A percentile compares a stretch with the other conserved stretches of the same genome.
Evolutionary conservation across 495 filamentous ascomycete genomes (phyloP).

Genomic region (Astrocystis sublimbata): DNA sequence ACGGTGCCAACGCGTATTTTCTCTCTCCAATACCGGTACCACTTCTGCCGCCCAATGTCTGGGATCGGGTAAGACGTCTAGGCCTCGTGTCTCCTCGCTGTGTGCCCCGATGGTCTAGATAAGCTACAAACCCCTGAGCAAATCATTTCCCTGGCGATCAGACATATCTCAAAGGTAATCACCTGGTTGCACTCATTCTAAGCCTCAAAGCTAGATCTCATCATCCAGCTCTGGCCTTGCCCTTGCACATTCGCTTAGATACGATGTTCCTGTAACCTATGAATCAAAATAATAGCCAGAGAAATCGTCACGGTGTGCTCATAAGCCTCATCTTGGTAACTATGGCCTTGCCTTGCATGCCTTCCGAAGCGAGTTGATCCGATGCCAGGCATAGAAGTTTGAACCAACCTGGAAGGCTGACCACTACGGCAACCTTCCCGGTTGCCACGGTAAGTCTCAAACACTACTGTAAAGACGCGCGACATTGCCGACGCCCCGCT

Average conservation of each 20-base stretch:
- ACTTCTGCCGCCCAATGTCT: too few species aligned
- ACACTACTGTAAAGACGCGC: slow-evolving; percentile 17
- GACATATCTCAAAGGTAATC: not conserved
- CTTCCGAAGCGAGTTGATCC: not conserved
- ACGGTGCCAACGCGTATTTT: too few species aligned
- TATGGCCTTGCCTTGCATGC: not conserved
- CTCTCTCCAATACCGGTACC: too few species aligned
- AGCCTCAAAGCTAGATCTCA: not conserved
- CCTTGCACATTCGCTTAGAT: not conserved
- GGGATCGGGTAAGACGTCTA: slow-evolving; percentile 1
- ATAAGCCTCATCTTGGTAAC: not conserved
- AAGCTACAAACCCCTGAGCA: slow-evolving; percentile 4
- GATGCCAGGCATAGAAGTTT: not conserved
- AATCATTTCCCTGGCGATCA: not conserved
- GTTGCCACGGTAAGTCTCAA: slow-evolving; percentile 6
- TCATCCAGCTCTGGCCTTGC: not conserved
- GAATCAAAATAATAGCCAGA: not conserved
- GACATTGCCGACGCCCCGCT: slow-evolving; percentile 12
- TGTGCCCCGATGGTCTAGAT: slow-evolving; percentile 2
- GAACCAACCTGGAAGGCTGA: not conserved
- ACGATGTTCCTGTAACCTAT: not conserved
- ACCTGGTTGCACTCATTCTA: slow-evolving; percentile 2
- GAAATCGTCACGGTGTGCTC: not conserved
- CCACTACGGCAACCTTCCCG: not conserved
- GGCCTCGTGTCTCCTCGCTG: not conserved